Conservation (phyloP, 306 rosid genomes). For the Cicer judaicum region DNA sequence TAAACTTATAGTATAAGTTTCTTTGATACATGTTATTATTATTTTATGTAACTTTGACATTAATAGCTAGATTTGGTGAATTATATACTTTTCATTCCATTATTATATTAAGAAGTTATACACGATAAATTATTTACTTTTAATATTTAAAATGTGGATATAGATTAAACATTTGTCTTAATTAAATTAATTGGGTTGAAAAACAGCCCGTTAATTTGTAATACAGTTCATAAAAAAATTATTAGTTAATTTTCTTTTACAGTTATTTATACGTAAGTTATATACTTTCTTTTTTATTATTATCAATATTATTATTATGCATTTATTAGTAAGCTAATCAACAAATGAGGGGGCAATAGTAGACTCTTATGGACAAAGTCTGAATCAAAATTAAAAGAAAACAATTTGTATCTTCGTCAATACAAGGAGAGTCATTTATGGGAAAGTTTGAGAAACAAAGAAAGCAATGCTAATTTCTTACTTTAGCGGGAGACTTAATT, state of each 20-base stretch:
- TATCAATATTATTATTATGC: too few species aligned
- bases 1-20: neutral
- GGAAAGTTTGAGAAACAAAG: neutral
- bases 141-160: too few species aligned
- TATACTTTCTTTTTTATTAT: too few species aligned
- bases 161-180: too few species aligned
- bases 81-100: neutral
- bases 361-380: slow-evolving; percentile 29
- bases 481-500: neutral
- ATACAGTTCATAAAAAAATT: too few species aligned
- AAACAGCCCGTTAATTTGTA: too few species aligned
- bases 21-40: neutral
- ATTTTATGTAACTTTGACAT: too few species aligned
- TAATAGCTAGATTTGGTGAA: neutral
- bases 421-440: neutral
- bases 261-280: too few species aligned
- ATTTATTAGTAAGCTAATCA: neutral
- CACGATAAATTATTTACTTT: too few species aligned
- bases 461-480: neutral
- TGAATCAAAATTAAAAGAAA: neutral
- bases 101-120: neutral
- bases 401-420: neutral
- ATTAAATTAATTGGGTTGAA: neutral
- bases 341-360: neutral
- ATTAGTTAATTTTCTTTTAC: too few species aligned